A percentile compares a stretch with the other conserved stretches of the same genome.
These are phyloP conservation scores for Mycothermus thermophilus DNA, from an alignment of 495 filamentous ascomycete genomes.

Conservation along the genomic window DNA sequence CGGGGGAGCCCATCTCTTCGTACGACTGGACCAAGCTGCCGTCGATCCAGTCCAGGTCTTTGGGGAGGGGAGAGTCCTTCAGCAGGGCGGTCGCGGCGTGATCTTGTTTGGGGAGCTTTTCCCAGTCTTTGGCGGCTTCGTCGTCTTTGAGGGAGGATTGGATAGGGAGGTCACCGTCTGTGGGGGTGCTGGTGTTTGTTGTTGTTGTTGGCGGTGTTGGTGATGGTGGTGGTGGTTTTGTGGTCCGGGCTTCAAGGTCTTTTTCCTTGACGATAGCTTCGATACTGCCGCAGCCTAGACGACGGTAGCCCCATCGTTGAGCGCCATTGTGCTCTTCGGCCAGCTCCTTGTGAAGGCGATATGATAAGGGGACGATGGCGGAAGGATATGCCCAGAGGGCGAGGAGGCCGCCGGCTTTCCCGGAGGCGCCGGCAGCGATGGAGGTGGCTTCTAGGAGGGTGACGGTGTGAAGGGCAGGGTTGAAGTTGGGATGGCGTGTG, in stretches of 20 bases:
- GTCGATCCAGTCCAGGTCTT: conserved; percentile 79
- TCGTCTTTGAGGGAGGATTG: conserved; percentile 11
- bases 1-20: conserved; percentile 67
- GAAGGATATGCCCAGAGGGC: conserved; percentile 87
- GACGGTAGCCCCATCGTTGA: conserved; percentile 77
- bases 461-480: conserved; percentile 59
- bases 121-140: conserved; percentile 27
- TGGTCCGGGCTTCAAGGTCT: conserved; percentile 21
- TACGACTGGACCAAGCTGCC: conserved; percentile 52
- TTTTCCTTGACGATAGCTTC: conserved; percentile 39
- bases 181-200: conserved; percentile 2
- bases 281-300: conserved; percentile 61
- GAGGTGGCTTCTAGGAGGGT: conserved; percentile 80
- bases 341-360: conserved; percentile 66
- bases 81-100: conserved; percentile 44
- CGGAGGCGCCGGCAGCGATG: conserved; percentile 83
- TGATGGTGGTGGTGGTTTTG: conserved; percentile 2
- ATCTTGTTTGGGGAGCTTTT: conserved; percentile 62
- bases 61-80: conserved; percentile 48
- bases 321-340: conserved; percentile 74
- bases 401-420: conserved; percentile 86
- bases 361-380: conserved; percentile 77
- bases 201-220: no score
- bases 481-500: conserved; percentile 73
- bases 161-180: conserved; percentile 19